Percentiles rank a stretch among this genome's conserved stretches.
Evolutionary conservation across 768 basidiomycete genomes (phyloP).

Genomic region (Rhodotorula taiwanensis): DNA sequence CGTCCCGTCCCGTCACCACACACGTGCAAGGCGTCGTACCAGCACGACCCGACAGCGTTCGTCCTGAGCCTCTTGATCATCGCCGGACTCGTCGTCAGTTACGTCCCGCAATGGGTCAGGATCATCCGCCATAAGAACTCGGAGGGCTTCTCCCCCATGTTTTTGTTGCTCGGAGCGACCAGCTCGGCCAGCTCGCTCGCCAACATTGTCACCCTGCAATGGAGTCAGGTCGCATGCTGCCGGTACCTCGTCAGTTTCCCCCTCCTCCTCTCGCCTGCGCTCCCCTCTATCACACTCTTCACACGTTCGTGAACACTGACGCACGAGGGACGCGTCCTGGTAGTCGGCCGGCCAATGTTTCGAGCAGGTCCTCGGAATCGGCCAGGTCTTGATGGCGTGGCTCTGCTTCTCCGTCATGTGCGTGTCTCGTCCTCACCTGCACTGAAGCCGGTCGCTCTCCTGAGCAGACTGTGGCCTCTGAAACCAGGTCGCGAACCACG

Average conservation of each 20-base stretch:
- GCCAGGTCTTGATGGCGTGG: constrained; percentile 80
- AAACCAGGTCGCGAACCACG: neutral
- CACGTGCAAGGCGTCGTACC: constrained; percentile 30
- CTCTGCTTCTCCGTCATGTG: constrained; percentile 74
- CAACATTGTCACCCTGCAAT: constrained; percentile 72
- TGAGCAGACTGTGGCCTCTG: constrained; percentile 2
- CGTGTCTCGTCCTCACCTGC: constrained; percentile 42
- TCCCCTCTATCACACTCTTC: neutral
- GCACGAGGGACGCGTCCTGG: too few species aligned
- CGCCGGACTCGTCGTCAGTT: constrained; percentile 52
- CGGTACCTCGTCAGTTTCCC: constrained; percentile 57
- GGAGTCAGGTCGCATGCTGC: constrained; percentile 75
- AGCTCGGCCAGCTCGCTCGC: constrained; percentile 43
- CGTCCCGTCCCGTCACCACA: constrained; percentile 1
- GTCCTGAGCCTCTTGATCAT: constrained; percentile 60
- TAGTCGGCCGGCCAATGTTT: constrained; percentile 67
- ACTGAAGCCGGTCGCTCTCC: neutral
- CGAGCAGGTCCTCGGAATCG: constrained; percentile 70
- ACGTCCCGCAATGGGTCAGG: constrained; percentile 41
- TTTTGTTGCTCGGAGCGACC: constrained; percentile 66
- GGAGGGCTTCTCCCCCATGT: constrained; percentile 87
- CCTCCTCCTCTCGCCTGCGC: neutral
- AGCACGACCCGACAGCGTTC: constrained; percentile 67
- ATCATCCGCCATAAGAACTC: constrained; percentile 72
- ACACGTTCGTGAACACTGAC: too few species aligned